Conservation (phyloP, 2,329 filamentous ascomycete species). For the Fusarium sarcochroum region DNA sequence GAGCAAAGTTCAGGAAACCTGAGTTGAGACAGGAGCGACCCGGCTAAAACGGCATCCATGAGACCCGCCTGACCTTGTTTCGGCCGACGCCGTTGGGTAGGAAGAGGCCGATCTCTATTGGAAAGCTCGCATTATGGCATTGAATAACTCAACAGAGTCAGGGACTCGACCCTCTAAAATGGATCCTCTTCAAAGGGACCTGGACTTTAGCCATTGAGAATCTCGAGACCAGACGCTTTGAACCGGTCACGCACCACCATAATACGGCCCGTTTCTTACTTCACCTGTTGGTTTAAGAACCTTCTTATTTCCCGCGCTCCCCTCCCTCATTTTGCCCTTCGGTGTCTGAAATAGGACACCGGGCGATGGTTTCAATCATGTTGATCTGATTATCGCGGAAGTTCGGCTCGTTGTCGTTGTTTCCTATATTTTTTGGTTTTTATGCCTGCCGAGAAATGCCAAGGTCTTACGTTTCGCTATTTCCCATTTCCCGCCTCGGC, state of each 20-base stretch:
- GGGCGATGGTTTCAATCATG: conserved; percentile 7
- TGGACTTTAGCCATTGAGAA: conserved; percentile 8
- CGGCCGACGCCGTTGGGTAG: conserved; percentile 35
- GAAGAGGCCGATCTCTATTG: conserved; percentile 30
- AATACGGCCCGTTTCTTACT: conserved; percentile 26
- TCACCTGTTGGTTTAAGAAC: conserved; percentile 9
- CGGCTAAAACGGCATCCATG: conserved; percentile 46
- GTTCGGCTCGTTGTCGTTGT: conserved; percentile 2
- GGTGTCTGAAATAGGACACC: conserved; percentile 42
- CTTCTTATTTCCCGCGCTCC: background rate
- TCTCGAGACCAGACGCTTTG: conserved; percentile 5
- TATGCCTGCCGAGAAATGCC: conserved; percentile 18
- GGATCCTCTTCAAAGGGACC: conserved; percentile 9
- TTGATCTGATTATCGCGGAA: conserved; percentile 5
- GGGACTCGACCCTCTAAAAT: conserved; percentile 26
- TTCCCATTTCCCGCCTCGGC: conserved; percentile 40
- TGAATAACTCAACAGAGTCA: background rate
- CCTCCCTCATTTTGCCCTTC: conserved; percentile 16
- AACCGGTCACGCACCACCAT: conserved; percentile 11
- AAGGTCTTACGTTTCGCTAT: conserved; percentile 31
- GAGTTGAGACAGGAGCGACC: conserved; percentile 3
- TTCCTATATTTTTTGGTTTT: background rate
- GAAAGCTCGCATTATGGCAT: conserved; percentile 35
- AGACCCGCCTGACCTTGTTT: conserved; percentile 37
- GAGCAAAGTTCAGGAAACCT: conserved; percentile 9